Percentiles rank a stretch among this genome's conserved stretches.
Conservation (phyloP, 2,329 filamentous ascomycete genomes). For the Fusarium citri region DNA sequence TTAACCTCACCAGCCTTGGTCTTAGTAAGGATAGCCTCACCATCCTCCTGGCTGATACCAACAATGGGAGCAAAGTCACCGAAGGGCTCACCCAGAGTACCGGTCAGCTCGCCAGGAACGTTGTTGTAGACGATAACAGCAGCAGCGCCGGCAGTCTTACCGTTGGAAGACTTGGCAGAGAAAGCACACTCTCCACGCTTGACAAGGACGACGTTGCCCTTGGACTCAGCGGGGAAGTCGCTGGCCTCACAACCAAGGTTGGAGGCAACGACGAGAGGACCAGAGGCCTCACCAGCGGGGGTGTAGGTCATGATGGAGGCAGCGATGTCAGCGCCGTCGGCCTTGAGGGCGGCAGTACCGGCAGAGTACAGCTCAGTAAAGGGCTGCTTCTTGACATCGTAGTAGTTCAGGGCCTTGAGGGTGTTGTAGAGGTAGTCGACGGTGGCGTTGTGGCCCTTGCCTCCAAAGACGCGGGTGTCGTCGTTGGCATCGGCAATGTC, state of each 20-base stretch:
- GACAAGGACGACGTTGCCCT: slow-evolving; percentile 69
- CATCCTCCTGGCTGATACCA: slow-evolving; percentile 63
- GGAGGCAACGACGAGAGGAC: slow-evolving; percentile 58
- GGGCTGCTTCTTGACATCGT: slow-evolving; percentile 58
- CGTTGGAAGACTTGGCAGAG: slow-evolving; percentile 66
- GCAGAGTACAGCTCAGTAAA: slow-evolving; percentile 55
- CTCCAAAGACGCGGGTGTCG: slow-evolving; percentile 58
- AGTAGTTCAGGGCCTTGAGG: slow-evolving; percentile 54
- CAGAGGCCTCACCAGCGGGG: slow-evolving; percentile 58
- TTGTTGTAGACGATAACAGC: slow-evolving; percentile 74
- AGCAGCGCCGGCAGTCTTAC: slow-evolving; percentile 66
- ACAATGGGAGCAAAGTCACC: slow-evolving; percentile 62
- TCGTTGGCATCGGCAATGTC: slow-evolving; percentile 57
- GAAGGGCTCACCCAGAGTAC: slow-evolving; percentile 65
- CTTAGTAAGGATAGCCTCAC: slow-evolving; percentile 47
- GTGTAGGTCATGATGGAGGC: slow-evolving; percentile 60
- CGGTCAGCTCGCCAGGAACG: slow-evolving; percentile 59
- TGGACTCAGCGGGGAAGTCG: slow-evolving; percentile 65
- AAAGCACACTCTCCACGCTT: slow-evolving; percentile 70
- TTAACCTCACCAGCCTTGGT: slow-evolving; percentile 49
- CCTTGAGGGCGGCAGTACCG: slow-evolving; percentile 47
- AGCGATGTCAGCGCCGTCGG: slow-evolving; percentile 46
- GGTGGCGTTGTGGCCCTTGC: slow-evolving; percentile 59
- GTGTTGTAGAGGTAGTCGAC: slow-evolving; percentile 59
- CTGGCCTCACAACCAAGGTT: slow-evolving; percentile 65